Conservation (phyloP, 192 early-diverging fungal genomes). For the Coemansia sp. region DNA sequence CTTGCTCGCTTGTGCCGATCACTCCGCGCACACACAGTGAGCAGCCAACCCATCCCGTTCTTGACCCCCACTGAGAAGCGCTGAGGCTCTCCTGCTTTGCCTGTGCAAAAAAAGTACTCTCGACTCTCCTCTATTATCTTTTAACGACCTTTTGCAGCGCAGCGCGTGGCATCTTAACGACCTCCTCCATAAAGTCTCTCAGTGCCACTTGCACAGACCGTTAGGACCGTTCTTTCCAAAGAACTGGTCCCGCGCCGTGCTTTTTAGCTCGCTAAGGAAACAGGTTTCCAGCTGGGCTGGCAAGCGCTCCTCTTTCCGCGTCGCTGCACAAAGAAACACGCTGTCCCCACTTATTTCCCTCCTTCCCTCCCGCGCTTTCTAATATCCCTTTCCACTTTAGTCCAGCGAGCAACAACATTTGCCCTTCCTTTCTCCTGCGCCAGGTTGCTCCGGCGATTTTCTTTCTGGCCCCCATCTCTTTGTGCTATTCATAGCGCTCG, state of each 20-base stretch:
- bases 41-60: too few relatives aligned
- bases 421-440: not conserved
- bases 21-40: not conserved
- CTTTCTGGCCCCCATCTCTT: conserved; percentile 8
- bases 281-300: conserved; percentile 11
- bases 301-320: not conserved
- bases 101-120: not conserved
- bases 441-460: conserved; percentile 3
- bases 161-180: not conserved
- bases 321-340: not conserved
- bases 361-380: not conserved
- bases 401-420: too few relatives aligned
- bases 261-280: not conserved
- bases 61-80: too few relatives aligned
- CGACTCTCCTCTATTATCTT: not conserved
- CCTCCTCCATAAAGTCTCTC: not conserved
- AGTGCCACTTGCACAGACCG: not conserved
- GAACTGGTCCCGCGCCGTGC: not conserved
- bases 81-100: not conserved
- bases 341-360: not conserved
- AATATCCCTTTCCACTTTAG: too few relatives aligned
- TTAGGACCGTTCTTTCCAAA: not conserved
- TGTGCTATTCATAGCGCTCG: conserved; percentile 4
- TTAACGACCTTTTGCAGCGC: not conserved
- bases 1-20: not conserved